A percentile compares a stretch with the other conserved stretches of the same genome.
phyloP scores from a whole-genome alignment of 768 basidiomycete species.

The Mycena chlorophos region DNA sequence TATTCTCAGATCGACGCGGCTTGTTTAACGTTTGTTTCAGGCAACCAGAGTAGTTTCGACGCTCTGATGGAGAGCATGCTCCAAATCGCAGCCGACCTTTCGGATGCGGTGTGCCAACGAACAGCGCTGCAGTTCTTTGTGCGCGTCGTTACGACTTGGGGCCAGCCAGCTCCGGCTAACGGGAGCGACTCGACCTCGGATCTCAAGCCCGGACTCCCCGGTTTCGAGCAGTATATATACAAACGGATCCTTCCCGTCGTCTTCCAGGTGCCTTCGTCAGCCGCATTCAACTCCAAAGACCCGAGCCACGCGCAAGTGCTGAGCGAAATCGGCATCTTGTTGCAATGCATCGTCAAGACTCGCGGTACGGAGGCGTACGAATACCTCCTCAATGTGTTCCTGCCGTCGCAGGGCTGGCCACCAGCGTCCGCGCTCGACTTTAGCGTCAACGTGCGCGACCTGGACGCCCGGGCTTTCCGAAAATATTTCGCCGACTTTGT shows the following conservation, averaged over 20 bases:
- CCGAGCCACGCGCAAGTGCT: slow-evolving; percentile 58
- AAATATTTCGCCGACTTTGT: slow-evolving; percentile 89
- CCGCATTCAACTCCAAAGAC: slow-evolving; percentile 85
- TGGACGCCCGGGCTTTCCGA: slow-evolving; percentile 75
- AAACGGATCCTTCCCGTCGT: slow-evolving; percentile 79
- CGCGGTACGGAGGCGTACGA: slow-evolving; percentile 81
- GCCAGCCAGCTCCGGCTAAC: slow-evolving; percentile 46
- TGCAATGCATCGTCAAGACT: slow-evolving; percentile 75
- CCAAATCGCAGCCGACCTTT: slow-evolving; percentile 68
- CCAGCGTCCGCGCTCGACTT: slow-evolving; percentile 75
- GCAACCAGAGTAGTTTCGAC: slow-evolving; percentile 64
- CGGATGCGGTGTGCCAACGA: slow-evolving; percentile 76
- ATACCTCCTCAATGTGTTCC: slow-evolving; percentile 74
- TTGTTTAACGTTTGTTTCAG: slow-evolving; percentile 23
- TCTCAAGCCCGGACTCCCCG: slow-evolving; percentile 63
- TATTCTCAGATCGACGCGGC: not conserved
- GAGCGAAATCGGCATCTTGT: slow-evolving; percentile 82
- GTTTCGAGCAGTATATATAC: slow-evolving; percentile 92
- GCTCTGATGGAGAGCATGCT: slow-evolving; percentile 74
- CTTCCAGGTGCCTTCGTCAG: slow-evolving; percentile 77
- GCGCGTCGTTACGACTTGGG: slow-evolving; percentile 68
- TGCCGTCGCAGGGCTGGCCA: slow-evolving; percentile 91
- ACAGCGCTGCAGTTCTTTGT: slow-evolving; percentile 79
- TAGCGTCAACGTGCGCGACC: slow-evolving; percentile 67
- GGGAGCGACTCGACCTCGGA: slow-evolving; percentile 29